Evolutionary conservation across 2,329 filamentous ascomycete species (phyloP).

Genomic region (Podosphaera aphanis): DNA sequence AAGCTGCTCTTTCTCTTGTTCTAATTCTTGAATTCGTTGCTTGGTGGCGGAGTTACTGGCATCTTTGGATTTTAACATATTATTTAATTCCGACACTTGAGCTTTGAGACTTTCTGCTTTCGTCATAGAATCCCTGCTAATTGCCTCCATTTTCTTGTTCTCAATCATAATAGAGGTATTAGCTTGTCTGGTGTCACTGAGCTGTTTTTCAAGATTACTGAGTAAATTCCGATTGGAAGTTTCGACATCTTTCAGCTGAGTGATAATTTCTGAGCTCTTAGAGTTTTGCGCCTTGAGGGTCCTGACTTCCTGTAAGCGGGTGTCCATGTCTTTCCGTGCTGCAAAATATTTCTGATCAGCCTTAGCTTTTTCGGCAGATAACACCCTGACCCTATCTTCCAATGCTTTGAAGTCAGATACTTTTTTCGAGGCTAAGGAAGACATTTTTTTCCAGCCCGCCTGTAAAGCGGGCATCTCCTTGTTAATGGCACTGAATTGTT

Average conservation of each 20-base stretch:
- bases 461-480: conserved; percentile 77
- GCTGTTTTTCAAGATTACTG: conserved; percentile 73
- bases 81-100: conserved; percentile 57
- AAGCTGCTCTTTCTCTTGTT: conserved; percentile 58
- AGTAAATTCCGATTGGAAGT: conserved; percentile 50
- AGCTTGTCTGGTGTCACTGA: conserved; percentile 59
- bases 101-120: conserved; percentile 47
- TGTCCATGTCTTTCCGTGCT: conserved; percentile 81
- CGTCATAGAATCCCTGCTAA: conserved; percentile 44
- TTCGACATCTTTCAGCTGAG: conserved; percentile 80
- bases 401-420: conserved; percentile 50
- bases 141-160: conserved; percentile 51
- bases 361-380: conserved; percentile 77
- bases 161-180: conserved; percentile 48
- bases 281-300: conserved; percentile 59
- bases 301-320: conserved; percentile 57
- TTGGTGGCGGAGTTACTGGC: conserved; percentile 26
- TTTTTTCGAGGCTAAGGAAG: conserved; percentile 66
- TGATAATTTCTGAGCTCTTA: conserved; percentile 82
- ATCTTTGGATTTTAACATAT: conserved; percentile 54
- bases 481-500: conserved; percentile 63
- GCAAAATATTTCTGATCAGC: conserved; percentile 97
- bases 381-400: conserved; percentile 53
- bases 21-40: conserved; percentile 35
- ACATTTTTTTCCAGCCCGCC: conserved; percentile 72